Conservation (phyloP, 306 rosid species). For the Prunus salicina region DNA sequence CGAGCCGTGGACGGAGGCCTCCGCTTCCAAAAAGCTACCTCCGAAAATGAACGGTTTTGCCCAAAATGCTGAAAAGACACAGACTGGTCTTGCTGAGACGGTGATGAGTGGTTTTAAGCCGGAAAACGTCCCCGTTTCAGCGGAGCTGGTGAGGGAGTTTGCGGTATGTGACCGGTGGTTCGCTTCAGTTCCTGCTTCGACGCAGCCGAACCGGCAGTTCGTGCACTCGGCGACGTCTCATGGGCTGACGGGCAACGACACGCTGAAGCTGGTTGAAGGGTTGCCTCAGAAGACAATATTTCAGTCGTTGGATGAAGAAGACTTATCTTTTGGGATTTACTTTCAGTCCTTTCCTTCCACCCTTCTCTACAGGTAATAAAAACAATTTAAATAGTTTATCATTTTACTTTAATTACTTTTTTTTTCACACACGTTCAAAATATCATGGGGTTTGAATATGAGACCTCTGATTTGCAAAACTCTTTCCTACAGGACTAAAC, state of each 20-base stretch:
- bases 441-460: too few species aligned
- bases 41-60: constrained; percentile 71
- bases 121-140: constrained; percentile 48
- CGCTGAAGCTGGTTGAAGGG: constrained; percentile 48
- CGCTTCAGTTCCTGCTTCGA: constrained; percentile 66
- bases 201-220: constrained; percentile 77
- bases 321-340: constrained; percentile 64
- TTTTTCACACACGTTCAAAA: too few species aligned
- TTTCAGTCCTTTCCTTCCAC: constrained; percentile 59
- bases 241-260: constrained; percentile 55
- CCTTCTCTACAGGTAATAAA: constrained; percentile 57
- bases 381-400: neutral
- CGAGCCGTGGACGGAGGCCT: constrained; percentile 57
- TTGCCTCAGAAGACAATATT: constrained; percentile 84
- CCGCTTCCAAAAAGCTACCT: constrained; percentile 34
- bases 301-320: constrained; percentile 68
- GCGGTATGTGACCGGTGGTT: constrained; percentile 85
- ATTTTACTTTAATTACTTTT: neutral
- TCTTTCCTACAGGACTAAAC: rapidly evolving
- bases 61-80: constrained; percentile 47
- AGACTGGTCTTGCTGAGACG: constrained; percentile 33
- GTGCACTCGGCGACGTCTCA: constrained; percentile 83
- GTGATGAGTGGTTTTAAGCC: constrained; percentile 77
- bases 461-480: too few species aligned
- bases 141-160: constrained; percentile 56